These are phyloP conservation scores for Exophiala xenobiotica DNA, from an alignment of 2,329 filamentous ascomycete genomes.

Conservation along the genomic window DNA sequence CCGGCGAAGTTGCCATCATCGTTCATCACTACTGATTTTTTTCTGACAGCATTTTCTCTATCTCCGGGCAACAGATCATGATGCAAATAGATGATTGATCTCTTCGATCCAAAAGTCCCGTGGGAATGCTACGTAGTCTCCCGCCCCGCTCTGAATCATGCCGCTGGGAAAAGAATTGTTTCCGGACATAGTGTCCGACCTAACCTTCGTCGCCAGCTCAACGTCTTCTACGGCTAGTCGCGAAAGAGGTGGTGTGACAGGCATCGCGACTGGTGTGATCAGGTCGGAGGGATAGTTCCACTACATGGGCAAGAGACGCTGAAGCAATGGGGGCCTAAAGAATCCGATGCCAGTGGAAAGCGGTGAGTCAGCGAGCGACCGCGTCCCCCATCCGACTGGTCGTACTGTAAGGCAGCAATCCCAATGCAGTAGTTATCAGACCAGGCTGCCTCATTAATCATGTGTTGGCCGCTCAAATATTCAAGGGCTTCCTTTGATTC, in stretches of 20 bases:
- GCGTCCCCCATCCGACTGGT: too few relatives aligned
- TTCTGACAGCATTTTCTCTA: neutral
- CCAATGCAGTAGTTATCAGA: neutral
- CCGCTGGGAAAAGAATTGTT: neutral
- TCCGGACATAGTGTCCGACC: neutral
- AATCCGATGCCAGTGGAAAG: neutral
- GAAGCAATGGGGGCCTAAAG: neutral
- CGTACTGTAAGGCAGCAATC: too few relatives aligned
- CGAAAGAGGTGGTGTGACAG: neutral
- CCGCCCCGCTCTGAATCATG: neutral
- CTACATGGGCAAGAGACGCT: too few relatives aligned
- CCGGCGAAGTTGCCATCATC: neutral
- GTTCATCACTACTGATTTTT: neutral
- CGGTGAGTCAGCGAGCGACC: neutral
- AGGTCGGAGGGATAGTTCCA: too few relatives aligned
- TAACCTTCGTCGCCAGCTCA: neutral
- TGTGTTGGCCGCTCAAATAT: too few relatives aligned
- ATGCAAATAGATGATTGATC: neutral
- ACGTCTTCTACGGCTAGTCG: neutral
- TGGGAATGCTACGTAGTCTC: neutral
- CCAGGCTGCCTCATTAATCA: neutral
- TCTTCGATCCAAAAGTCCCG: neutral
- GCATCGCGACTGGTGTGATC: neutral
- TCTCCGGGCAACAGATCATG: neutral
- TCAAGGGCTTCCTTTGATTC: too few relatives aligned